Evolutionary conservation across 805 yeast genomes (phyloP), one percentile per base, ranked within the genome.

Genomic region (Lachancea nothofagi): DNA sequence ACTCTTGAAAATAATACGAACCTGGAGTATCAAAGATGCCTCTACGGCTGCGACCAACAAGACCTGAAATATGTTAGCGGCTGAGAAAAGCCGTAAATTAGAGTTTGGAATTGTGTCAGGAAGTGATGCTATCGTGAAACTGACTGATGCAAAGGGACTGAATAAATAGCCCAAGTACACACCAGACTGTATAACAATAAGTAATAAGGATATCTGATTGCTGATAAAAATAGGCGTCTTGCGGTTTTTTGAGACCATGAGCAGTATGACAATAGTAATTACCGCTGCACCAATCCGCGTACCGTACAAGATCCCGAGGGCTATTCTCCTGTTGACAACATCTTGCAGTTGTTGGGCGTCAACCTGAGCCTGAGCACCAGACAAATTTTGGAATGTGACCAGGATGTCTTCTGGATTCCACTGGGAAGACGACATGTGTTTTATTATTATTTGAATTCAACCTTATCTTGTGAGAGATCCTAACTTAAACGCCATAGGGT

Each of bases 201-300:
- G 55, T 2, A 75, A 36, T 38, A 90, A 65, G 24, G 83, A 75
- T 2, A 69, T 36, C 55, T 78, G 79, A 59, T 89, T 88, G 32
- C 87, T 61, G n/a, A 79, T 57, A 57, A 86, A 90, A 21, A 87
- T 74, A 6, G 88, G 84, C 0, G 89, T 76, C 17, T 61, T 70
- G 49, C 70, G 75, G 43, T 72, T 75, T 40, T 70, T 72, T 2
- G 77, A 68, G 6, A 73, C 61, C 42, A 79, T 56, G 50, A 72
- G 67, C 30, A 79, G 61, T 4, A 70, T 56, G 9, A 72, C 57
- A 38, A 75, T 54, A 4, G 78, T 69, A 2, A 74, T 43, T 5
- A 64, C 60, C 2, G 77, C 70, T 29, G 79, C 69, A 10, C 86
- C 86, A 27, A 80, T 62, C 45, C 82, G 68, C 2, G 72, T 69